These are phyloP conservation scores for Aspergillus latus DNA, from an alignment of 2,329 filamentous ascomycete genomes.

Conservation along the genomic window DNA sequence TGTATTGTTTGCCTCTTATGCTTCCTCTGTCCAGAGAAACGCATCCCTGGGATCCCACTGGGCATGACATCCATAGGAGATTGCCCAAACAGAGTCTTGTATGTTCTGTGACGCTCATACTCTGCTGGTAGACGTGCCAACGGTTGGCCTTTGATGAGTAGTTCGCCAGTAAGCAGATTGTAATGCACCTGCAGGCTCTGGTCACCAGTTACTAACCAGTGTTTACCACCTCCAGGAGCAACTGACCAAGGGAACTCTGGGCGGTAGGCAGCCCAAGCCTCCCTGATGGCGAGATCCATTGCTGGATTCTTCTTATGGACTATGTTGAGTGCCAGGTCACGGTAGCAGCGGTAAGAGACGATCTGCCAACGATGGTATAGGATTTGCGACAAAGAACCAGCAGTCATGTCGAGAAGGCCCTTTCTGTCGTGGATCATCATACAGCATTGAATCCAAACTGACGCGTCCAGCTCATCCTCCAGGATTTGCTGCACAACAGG, in stretches of 20 bases:
- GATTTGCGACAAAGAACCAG: conserved; percentile 17
- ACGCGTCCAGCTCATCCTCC: conserved; percentile 22
- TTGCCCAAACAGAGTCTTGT: conserved; percentile 28
- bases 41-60: conserved; percentile 17
- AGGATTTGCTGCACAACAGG: conserved; percentile 32
- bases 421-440: conserved; percentile 41
- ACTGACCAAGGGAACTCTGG: conserved; percentile 12
- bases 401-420: conserved; percentile 1
- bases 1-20: conserved; percentile 25
- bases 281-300: conserved; percentile 19
- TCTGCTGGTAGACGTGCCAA: conserved; percentile 30
- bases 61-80: conserved; percentile 23
- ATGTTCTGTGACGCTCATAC: conserved; percentile 26
- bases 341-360: conserved; percentile 17
- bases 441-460: conserved; percentile 39
- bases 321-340: conserved; percentile 10
- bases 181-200: conserved; percentile 25
- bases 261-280: conserved; percentile 22
- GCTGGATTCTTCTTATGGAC: conserved; percentile 6
- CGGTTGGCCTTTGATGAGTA: conserved; percentile 34
- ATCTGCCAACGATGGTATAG: conserved; percentile 28
- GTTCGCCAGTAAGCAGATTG: conserved; percentile 34
- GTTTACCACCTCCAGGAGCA: not conserved
- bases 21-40: conserved; percentile 24
- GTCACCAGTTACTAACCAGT: conserved; percentile 10